Conservation (phyloP, 345 rosid species). For the Eucalyptus cloeziana region DNA sequence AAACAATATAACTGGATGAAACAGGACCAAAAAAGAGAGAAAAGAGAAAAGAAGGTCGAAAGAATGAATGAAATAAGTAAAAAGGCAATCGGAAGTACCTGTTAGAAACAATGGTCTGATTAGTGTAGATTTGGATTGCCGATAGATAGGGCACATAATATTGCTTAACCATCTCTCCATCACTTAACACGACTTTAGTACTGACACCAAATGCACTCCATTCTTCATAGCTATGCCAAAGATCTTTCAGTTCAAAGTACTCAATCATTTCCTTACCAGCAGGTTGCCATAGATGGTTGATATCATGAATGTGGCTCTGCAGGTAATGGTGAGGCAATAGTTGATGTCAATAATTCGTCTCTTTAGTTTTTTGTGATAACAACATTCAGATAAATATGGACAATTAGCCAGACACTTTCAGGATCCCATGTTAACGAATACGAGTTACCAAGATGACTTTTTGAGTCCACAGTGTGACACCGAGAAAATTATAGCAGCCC, state of each 20-base stretch:
- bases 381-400: not conserved
- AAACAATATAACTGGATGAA: not conserved
- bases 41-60: not conserved
- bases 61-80: not conserved
- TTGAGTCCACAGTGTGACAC: not conserved
- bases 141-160: constrained; percentile 68
- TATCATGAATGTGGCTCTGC: constrained; percentile 32
- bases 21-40: not conserved
- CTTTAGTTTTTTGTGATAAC: not conserved
- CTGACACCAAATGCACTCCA: constrained; percentile 72
- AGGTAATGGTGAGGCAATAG: not conserved
- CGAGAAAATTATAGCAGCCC: not conserved
- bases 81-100: constrained; percentile 14
- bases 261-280: constrained; percentile 26
- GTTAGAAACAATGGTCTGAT: constrained; percentile 17
- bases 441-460: not conserved
- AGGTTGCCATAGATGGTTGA: constrained; percentile 47
- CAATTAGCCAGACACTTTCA: not conserved
- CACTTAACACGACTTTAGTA: constrained; percentile 10
- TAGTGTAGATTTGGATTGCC: constrained; percentile 54
- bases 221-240: constrained; percentile 63
- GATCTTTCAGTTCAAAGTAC: constrained; percentile 50
- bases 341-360: not conserved
- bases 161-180: constrained; percentile 29
- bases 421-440: not conserved